Conservation (phyloP, 495 filamentous ascomycete species). For the Cairneyella variabilis region DNA sequence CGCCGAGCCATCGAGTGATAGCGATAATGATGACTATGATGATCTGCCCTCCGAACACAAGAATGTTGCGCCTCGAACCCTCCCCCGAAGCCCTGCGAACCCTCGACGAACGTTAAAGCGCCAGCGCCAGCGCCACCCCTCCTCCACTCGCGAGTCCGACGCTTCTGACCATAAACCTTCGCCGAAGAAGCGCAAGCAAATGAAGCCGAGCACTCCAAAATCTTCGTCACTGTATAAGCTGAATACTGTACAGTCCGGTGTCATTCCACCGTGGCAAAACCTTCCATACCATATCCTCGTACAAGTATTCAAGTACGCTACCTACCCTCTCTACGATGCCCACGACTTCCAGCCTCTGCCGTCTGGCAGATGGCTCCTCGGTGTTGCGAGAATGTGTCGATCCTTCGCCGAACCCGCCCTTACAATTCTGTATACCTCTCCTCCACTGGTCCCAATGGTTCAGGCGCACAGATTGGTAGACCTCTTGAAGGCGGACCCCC, state of each 20-base stretch:
- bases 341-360: constrained; percentile 26
- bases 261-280: constrained; percentile 62
- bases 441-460: constrained; percentile 53
- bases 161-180: neutral
- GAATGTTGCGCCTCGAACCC: no score
- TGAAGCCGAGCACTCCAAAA: constrained; percentile 1
- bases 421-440: constrained; percentile 65
- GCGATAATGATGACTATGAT: constrained; percentile 5
- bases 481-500: constrained; percentile 34
- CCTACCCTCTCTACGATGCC: constrained; percentile 55
- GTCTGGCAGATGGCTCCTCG: constrained; percentile 57
- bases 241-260: neutral
- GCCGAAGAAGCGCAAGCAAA: neutral
- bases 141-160: neutral
- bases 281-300: constrained; percentile 71
- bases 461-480: constrained; percentile 38
- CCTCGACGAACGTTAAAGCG: neutral
- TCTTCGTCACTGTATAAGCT: neutral
- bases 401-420: constrained; percentile 71
- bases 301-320: constrained; percentile 63
- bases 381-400: constrained; percentile 57
- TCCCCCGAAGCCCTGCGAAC: neutral
- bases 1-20: constrained; percentile 17
- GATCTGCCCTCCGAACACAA: no score
- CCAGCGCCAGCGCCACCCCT: neutral